Base-by-base conservation (phyloP, 805 yeast species). In the Saturnispora saitoi region DNA sequence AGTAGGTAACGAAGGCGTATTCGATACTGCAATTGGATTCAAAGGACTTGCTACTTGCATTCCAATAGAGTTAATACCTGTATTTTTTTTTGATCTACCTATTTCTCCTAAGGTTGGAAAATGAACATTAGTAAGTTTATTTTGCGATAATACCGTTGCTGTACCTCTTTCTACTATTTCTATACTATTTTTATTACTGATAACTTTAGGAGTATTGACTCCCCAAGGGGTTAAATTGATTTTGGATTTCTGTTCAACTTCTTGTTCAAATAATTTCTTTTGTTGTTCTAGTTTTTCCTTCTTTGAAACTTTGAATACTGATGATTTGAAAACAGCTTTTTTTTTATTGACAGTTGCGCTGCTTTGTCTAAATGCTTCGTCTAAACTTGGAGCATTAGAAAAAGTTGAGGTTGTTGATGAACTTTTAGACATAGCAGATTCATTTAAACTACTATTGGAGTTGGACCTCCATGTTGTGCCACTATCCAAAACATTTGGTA, bases 111-210 rank as follows among this genome's bases (percentile, higher is more conserved):
- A 43, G 8, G 51, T 49, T 22, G 66, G 66, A 26, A 51, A 51
- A 43, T 52, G 48, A 8, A 43, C 56, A 15, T 56, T 50, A 14
- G 43, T 42, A 17, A 50, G 42, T 31, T 42, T 54, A 14, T 53
- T 53, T 53, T 82, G 86, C 1, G 86, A 80, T 14, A 77, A 56
- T 7, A 56, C 30, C 14, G 58, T 48, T 1, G 59, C 51, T 14
- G 54, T 42, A 22, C 48, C 26, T 7, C 50, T 19, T 43, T 47
- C 54, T 4, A 48, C 53, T 10, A 43, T 26, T 22, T 30, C 32
- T 4, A 40, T 24, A 7, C 29, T 29, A 9, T 4, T n/a, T 19
- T 17, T 29, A 11, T 50, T n/a, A 37, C 47, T 43, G 48, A 50
- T 7, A 37, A 52, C 50, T 20, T 41, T 45, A 10, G 59, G 50